A percentile compares a stretch with the other conserved stretches of the same genome.
phyloP scores from a whole-genome alignment of 2,329 filamentous ascomycete genomes.

The Raffaelea albimanens region DNA sequence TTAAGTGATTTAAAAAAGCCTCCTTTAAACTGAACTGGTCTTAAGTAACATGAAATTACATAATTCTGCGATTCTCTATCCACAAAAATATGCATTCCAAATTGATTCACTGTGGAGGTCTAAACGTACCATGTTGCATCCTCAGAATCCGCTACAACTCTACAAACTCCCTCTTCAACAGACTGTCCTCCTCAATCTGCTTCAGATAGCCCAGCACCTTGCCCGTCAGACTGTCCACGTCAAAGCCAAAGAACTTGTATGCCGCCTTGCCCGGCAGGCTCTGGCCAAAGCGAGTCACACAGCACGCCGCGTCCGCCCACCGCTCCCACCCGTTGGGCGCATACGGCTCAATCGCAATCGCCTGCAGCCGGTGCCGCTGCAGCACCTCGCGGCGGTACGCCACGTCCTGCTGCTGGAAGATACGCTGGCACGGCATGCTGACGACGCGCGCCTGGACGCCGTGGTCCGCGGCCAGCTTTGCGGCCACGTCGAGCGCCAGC shows the following conservation, averaged over 20 bases:
- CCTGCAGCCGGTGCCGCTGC: conserved; percentile 19
- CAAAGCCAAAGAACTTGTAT: conserved; percentile 44
- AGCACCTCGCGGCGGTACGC: conserved; percentile 30
- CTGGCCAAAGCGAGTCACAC: conserved; percentile 40
- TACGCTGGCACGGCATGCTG: conserved; percentile 26
- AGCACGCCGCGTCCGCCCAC: conserved; percentile 41
- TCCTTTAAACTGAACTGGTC: too few species aligned
- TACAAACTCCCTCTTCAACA: too few species aligned
- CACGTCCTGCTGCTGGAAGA: conserved; percentile 23
- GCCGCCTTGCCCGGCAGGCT: conserved; percentile 38
- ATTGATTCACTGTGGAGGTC: too few species aligned
- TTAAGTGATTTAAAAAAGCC: too few species aligned
- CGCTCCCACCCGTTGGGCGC: conserved; percentile 44
- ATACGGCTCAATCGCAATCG: conserved; percentile 43
- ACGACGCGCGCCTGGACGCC: conserved; percentile 23
- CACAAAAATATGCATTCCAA: too few species aligned
- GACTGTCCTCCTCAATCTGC: too few species aligned
- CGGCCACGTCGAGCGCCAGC: conserved; percentile 33
- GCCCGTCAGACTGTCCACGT: too few species aligned
- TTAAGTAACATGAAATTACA: too few species aligned
- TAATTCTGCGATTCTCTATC: too few species aligned
- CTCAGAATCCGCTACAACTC: too few species aligned
- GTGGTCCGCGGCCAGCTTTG: conserved; percentile 22
- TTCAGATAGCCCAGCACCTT: too few species aligned
- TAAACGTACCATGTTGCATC: too few species aligned